Base-by-base conservation (phyloP, 2,329 filamentous ascomycete genomes). In the Pseudogymnoascus sp. region DNA sequence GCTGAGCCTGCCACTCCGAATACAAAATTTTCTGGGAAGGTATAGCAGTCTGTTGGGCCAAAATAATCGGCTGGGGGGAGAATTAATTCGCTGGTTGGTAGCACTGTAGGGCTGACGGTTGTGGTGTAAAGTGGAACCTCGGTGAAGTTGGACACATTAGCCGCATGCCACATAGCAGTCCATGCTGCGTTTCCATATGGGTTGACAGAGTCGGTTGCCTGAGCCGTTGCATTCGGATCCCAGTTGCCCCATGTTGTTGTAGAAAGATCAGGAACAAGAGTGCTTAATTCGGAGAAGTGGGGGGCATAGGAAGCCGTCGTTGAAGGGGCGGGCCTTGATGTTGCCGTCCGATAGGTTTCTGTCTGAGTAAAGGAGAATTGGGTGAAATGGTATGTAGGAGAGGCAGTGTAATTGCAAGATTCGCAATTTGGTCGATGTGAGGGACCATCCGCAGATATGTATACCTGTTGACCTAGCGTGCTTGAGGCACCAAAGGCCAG, bases 61-160 rank as follows among this genome's bases (percentile, higher is more conserved):
- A 83, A 81, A 65, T 81, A 82, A 60, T 81, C 79, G 1, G 75
- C 71, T 0, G 84, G 83, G 0, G 84, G 84, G 0, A 84, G 75
- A 5, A 85, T 74, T 1, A 87, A 76, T 64, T 86, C 82, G 62
- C 74, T 80, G 1, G 76, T 82, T 0, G 83, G 80, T 1, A 87
- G 73, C 0, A 83, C 77, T 0, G 83, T 86, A 0, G 84, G 81
- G 3, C 75, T 77, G 1, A 83, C 82, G 0, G 83, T 86, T 0
- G 83, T 83, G 2, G 76, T 77, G 66, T 79, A 78, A n/a, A 79
- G 21, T 6, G 64, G 41, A 16, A 57, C 21, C 19, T 36, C 62
- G 1, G 75, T 77, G 57, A 77, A 76, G 41, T 76, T 77, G 10
- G 71, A 67, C 54, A 74, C 70, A 4, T 72, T 71, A 5, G 75